Base-by-base conservation (phyloP, 208 protist genomes). In the Herpetomonas samuelpessoai region DNA sequence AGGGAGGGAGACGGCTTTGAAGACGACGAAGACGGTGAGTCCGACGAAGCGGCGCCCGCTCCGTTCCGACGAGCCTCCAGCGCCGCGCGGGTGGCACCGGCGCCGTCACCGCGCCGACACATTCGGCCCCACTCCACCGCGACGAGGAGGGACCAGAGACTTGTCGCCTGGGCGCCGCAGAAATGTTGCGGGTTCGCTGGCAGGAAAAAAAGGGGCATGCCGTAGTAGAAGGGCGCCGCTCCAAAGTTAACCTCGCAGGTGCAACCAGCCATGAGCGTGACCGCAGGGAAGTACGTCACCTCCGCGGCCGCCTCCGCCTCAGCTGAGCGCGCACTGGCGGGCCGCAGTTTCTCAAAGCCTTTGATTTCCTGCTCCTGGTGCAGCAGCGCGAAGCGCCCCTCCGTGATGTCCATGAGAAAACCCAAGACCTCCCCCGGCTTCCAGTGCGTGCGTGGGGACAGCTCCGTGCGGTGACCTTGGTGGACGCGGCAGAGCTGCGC, bases 191-290 rank as follows among this genome's bases (percentile, higher is more conserved):
- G 80, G 62, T 93, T 81, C 16, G 91, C 73, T 22, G 92, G 81
- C 21, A 97, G 55, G 60, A 73, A 89, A 22, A 86, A 86, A 35
- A 65, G 50, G 2, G 83, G 80, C 14, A 86, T 71, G 19, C 31
- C 58, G 28, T 61, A 81, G 21, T 57, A 46, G 58, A 95, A 97
- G 6, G 75, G 74, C 3, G 83, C 62, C 2, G 68, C 76, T 21
- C 92, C 92, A 64, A 95, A 90, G 81, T 97, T 97, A 14, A 97
- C 59, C 60, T 91, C 86, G 64, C 86, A 89, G 14, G 61, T 73
- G 41, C 71, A 61, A 41, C 45, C 65, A 1, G 46, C 59, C 18
- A 61, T 67, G 52, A 57, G 74, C 27, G 52, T 73, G 22, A 88
- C 62, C 1, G 71, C 80, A 10, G 82, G 87, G 47, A 90, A 48